Conservation (phyloP, 2,329 filamentous ascomycete species). For the Zalaria obscura region DNA sequence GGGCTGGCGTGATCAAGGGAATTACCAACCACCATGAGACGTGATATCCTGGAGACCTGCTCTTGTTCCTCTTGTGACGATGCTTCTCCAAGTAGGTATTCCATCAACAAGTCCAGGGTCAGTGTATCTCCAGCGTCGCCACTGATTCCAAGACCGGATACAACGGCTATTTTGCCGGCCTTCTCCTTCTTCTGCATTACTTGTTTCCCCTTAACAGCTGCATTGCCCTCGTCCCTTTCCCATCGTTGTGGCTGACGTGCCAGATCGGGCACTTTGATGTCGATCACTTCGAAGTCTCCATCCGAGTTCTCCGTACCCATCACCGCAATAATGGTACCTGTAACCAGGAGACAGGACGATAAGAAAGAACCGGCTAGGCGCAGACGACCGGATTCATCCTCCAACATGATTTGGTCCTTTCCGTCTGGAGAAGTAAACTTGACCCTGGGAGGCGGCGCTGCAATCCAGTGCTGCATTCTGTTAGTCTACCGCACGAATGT, state of each 20-base stretch:
- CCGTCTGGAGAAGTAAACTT: constrained; percentile 57
- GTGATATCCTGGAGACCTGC: constrained; percentile 54
- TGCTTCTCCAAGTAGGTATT: constrained; percentile 78
- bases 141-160: constrained; percentile 78
- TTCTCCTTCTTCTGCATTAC: constrained; percentile 25
- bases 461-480: constrained; percentile 63
- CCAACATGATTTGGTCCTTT: constrained; percentile 62
- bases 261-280: constrained; percentile 77
- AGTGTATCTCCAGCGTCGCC: constrained; percentile 62
- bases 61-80: constrained; percentile 46
- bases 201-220: constrained; percentile 21
- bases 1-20: constrained; percentile 47
- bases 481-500: constrained; percentile 4
- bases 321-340: constrained; percentile 85
- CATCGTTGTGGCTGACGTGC: constrained; percentile 70
- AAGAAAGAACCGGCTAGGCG: constrained; percentile 61
- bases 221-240: constrained; percentile 45
- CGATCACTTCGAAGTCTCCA: constrained; percentile 85
- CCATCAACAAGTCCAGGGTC: constrained; percentile 61
- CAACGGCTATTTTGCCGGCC: constrained; percentile 63
- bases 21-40: constrained; percentile 84
- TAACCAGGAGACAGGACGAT: constrained; percentile 60
- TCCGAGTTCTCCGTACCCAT: constrained; percentile 86
- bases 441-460: constrained; percentile 59
- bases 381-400: constrained; percentile 88